Base-by-base conservation (phyloP, 495 filamentous ascomycete species). In the Aspergillus baeticus region DNA sequence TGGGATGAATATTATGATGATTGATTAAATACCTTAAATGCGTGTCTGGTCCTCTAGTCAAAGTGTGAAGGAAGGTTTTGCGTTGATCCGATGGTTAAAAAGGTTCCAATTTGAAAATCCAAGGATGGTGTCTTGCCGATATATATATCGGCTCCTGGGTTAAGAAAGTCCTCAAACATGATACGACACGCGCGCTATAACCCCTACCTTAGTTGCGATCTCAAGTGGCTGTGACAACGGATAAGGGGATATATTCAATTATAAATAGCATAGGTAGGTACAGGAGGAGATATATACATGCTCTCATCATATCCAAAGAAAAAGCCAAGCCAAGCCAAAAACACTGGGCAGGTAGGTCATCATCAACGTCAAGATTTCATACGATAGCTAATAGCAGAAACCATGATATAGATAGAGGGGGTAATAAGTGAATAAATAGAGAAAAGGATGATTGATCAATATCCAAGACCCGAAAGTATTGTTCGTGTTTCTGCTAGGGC, bases 401-500 rank as follows among this genome's bases (percentile, higher is more conserved):
- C 29, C 15, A 15, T 41, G 42, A 5, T 29, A 17, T 26, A 38
- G 15, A 34, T 49, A 49, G 31, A 42, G 11, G 33, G 42, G 18
- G 26, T 17, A n/a, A 15, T 52, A 13, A 22, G 14, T 26, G 31
- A n/a, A 17, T 42, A 20, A 33, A 34, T 33, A 22, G n/a, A 45
- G 3, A 43, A 15, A 34, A 22, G 22, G 2, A 46, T 10, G n/a
- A 10, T 11, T 18, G 35, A 54, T 48, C 23, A 58, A 44, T 66
- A 63, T 22, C 60, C 61, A 48, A 66, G 58, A 14, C 56, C 55
- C 45, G 52, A 54, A 10, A 66, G 43, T 11, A 61, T 45, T 18
- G 52, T 57, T n/a, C 56, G 43, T 20, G 55, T 56, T 22, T 66
- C 63, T 17, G 35, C 53, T 7, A 55, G 48, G 23, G 55, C 23